A percentile compares a stretch with the other conserved stretches of the same genome.
phyloP scores from a whole-genome alignment of 495 filamentous ascomycete genomes.

The Cryomyces antarcticus region DNA sequence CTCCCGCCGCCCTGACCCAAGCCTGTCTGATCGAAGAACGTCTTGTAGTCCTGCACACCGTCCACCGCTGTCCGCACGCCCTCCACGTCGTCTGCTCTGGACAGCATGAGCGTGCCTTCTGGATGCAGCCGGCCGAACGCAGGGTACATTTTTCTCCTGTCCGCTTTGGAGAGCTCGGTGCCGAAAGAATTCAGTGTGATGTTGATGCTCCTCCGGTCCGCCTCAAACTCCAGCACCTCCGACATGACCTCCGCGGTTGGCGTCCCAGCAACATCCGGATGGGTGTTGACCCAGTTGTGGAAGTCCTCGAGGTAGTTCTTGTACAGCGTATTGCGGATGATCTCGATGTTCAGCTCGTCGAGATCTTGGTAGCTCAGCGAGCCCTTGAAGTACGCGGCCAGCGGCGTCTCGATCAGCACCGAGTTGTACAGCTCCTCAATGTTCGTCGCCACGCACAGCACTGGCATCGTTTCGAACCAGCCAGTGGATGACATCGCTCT shows the following conservation, averaged over 20 bases:
- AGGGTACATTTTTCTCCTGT: constrained; percentile 92
- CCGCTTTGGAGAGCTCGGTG: constrained; percentile 82
- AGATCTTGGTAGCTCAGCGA: constrained; percentile 87
- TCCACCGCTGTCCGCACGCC: constrained; percentile 84
- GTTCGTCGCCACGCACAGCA: constrained; percentile 91
- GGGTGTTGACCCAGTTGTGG: constrained; percentile 69
- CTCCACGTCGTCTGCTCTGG: constrained; percentile 86
- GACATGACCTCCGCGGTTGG: constrained; percentile 87
- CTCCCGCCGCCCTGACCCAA: constrained; percentile 47
- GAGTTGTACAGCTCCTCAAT: constrained; percentile 98
- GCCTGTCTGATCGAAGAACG: constrained; percentile 82
- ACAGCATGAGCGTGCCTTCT: constrained; percentile 86
- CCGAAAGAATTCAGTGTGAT: constrained; percentile 99
- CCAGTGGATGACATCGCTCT: constrained; percentile 88
- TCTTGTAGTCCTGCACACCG: constrained; percentile 76
- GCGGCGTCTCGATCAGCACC: constrained; percentile 85
- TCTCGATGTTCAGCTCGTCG: constrained; percentile 98
- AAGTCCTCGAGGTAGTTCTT: constrained; percentile 99
- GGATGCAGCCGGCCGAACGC: constrained; percentile 78
- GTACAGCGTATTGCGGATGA: constrained; percentile 94
- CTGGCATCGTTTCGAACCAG: constrained; percentile 98
- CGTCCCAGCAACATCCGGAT: constrained; percentile 67
- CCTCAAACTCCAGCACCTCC: constrained; percentile 90
- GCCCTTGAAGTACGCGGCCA: constrained; percentile 93
- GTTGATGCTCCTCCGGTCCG: constrained; percentile 90